Evolutionary conservation across 352 stramenopile genomes (phyloP).

Genomic region (Phytophthora cactorum): DNA sequence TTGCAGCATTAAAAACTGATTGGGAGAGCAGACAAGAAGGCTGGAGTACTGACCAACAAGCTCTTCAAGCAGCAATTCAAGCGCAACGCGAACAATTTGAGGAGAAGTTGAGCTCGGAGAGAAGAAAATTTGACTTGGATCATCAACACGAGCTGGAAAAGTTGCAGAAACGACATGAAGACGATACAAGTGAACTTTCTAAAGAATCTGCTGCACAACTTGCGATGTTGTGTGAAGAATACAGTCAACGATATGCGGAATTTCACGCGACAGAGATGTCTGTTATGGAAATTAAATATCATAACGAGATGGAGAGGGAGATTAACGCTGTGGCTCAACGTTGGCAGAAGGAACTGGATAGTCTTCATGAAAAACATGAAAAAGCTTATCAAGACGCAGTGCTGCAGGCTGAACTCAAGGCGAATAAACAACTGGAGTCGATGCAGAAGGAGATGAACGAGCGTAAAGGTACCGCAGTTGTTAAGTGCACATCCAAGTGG

Average conservation of each 20-base stretch:
- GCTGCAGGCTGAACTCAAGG: constrained; percentile 41
- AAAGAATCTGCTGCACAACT: constrained; percentile 11
- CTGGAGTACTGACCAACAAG: constrained; percentile 8
- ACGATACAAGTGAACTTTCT: background rate
- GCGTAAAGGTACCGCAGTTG: constrained; percentile 55
- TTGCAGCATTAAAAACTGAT: constrained; percentile 15
- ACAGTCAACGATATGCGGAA: constrained; percentile 12
- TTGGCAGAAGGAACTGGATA: constrained; percentile 48
- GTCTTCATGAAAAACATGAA: constrained; percentile 34
- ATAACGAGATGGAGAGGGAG: constrained; percentile 37
- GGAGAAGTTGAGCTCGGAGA: constrained; percentile 14
- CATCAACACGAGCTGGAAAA: constrained; percentile 10
- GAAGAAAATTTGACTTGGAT: constrained; percentile 7
- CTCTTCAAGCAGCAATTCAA: constrained; percentile 20
- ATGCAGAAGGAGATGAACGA: constrained; percentile 76
- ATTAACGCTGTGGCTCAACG: constrained; percentile 27
- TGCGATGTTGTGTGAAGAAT: constrained; percentile 27
- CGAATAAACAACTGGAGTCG: constrained; percentile 36
- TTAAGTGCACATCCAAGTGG: constrained; percentile 78
- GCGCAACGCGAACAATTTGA: constrained; percentile 18
- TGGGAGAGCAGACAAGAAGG: constrained; percentile 18
- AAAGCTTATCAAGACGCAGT: constrained; percentile 43
- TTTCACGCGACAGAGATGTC: constrained; percentile 12
- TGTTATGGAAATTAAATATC: constrained; percentile 11
- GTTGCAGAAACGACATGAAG: constrained; percentile 9